These are phyloP conservation scores for Aspergillus candidus DNA, from an alignment of 2,329 filamentous ascomycete species.

Conservation along the genomic window DNA sequence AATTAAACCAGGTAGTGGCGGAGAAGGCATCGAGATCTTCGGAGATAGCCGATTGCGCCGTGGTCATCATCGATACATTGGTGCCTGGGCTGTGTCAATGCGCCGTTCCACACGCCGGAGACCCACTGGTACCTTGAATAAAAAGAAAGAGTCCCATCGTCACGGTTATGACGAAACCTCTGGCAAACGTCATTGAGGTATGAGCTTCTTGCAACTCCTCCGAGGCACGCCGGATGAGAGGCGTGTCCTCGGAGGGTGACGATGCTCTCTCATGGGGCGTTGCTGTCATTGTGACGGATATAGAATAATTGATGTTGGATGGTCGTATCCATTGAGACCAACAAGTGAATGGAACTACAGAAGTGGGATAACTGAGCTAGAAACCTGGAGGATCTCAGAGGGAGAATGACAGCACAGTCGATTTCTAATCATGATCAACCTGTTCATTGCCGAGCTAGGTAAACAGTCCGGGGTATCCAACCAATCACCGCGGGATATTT, in stretches of 20 bases:
- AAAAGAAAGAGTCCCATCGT: slow-evolving; percentile 15
- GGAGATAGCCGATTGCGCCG: slow-evolving; percentile 71
- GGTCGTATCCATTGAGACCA: no score
- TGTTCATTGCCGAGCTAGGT: no score
- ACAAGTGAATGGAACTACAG: no score
- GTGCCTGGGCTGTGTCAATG: slow-evolving; percentile 37
- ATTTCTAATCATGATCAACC: no score
- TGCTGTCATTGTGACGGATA: no score
- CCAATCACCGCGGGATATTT: no score
- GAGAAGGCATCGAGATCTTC: slow-evolving; percentile 68
- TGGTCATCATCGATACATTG: slow-evolving; percentile 77
- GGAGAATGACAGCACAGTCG: no score
- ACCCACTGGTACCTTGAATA: slow-evolving; percentile 11
- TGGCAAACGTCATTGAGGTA: slow-evolving; percentile 4
- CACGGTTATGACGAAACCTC: slow-evolving; percentile 10
- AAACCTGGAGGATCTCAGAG: no score
- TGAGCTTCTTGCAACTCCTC: neutral
- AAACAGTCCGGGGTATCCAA: no score
- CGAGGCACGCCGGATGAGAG: neutral
- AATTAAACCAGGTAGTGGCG: slow-evolving; percentile 73
- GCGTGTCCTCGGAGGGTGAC: slow-evolving; percentile 1
- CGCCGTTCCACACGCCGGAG: neutral
- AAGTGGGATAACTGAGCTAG: no score
- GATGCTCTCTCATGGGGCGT: neutral
- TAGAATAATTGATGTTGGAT: no score